Evolutionary conservation across 108 stramenopile genomes (phyloP), one percentile per base, ranked within the genome.

Genomic region (Pinguiococcus pyrenoidosus): DNA sequence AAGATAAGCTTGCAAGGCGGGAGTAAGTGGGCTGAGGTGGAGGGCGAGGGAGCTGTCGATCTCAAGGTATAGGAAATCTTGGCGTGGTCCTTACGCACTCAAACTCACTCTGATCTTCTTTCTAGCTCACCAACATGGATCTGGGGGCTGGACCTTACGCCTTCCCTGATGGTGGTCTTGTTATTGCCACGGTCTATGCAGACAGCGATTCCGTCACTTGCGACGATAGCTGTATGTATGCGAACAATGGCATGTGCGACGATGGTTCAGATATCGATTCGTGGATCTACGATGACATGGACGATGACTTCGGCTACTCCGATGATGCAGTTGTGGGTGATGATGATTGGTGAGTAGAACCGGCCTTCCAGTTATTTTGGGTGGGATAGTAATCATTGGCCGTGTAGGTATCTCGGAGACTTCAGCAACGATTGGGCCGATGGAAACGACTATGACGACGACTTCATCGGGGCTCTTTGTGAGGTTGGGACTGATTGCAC

Each of bases 401-500:
- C n/a, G n/a, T n/a, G n/a, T n/a, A n/a, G 2, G 33, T 0, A 17
- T 30, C n/a, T n/a, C n/a, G n/a, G n/a, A n/a, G n/a, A n/a, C n/a
- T n/a, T n/a, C n/a, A n/a, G n/a, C n/a, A n/a, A n/a, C n/a, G n/a
- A n/a, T n/a, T n/a, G n/a, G n/a, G n/a, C n/a, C n/a, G n/a, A n/a
- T n/a, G 42, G 56, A 27, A 47, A 55, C 37, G 27, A n/a, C 3
- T 57, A 50, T 26, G 60, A 55, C 6, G 54, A 50, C 46, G 25
- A 47, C 28, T 58, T 32, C 48, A 61, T 24, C 37, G 27, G 3
- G 40, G 37, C 56, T 51, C 41, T n/a, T 16, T 68, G 66, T 27
- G 58, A 62, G 2, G 17, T 25, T 20, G 66, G 66, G 29, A 68
- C 66, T 6, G 66, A 68, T 52, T 68, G 66, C 44, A 68, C 66